Percentiles rank a stretch among this genome's conserved stretches.
Conservation (phyloP, 768 basidiomycete species). For the Neoboletus subvelutipes region DNA sequence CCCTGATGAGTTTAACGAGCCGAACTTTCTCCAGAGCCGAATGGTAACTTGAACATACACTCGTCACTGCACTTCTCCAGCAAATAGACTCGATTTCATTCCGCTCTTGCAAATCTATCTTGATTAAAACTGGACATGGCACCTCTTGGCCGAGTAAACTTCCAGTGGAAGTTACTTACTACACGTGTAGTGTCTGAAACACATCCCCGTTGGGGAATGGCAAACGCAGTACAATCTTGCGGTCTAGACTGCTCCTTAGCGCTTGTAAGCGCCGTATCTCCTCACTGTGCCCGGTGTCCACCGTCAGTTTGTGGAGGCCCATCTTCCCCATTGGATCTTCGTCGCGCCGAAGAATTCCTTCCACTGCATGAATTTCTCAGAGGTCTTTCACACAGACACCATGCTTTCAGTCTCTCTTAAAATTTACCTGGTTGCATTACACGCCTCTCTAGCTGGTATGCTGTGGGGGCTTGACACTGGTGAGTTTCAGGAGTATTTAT, state of each 20-base stretch:
- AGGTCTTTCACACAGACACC: neutral
- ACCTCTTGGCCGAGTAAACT: neutral
- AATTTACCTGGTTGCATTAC: constrained; percentile 28
- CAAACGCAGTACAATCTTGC: neutral
- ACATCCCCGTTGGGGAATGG: neutral
- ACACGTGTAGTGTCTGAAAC: neutral
- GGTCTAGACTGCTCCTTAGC: neutral
- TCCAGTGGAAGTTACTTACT: neutral
- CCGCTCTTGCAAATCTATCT: neutral
- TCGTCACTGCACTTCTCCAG: neutral
- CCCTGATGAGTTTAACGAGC: neutral
- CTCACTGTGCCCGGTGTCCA: neutral
- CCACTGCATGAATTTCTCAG: neutral
- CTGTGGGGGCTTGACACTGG: constrained; percentile 35
- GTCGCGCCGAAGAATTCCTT: neutral
- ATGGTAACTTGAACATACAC: no score
- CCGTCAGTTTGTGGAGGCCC: neutral
- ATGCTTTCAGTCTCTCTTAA: constrained; percentile 19
- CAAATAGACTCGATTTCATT: neutral
- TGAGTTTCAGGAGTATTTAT: neutral
- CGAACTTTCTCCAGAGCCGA: neutral
- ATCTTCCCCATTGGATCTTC: neutral
- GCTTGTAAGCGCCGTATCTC: no score
- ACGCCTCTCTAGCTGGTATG: constrained; percentile 29
- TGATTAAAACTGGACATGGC: neutral